Base-by-base conservation (phyloP, 2,329 filamentous ascomycete genomes). In the Fusarium newnesense region DNA sequence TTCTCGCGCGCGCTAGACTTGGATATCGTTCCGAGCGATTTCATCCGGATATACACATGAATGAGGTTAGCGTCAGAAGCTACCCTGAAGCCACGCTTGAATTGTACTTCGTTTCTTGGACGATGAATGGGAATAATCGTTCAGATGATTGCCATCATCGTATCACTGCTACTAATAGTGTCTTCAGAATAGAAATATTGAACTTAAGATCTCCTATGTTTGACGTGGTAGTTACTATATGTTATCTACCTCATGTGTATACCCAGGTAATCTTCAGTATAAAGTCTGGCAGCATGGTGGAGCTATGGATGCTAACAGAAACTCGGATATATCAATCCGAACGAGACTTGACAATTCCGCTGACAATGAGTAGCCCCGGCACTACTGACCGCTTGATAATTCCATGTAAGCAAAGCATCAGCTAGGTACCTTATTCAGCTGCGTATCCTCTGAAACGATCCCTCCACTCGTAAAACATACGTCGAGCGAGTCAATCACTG, bases 1-100 rank as follows among this genome's bases (percentile, higher is more conserved):
- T 34, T 30, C 43, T 43, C 32, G 65, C 65, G 65, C 64, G 67
- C 65, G 65, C 58, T 34, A 43, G 18, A 26, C 18, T 30, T 26
- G 19, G 32, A 19, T n/a, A 36, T 40, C 16, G 4, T 54, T 60
- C 57, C 36, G 54, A 36, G 2, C n/a, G 32, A 49, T 58, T 50
- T 15, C 24, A 64, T 28, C 40, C 66, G 67, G 67, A 43, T 69
- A 64, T 64, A 32, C 40, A 9, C 10, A n/a, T 9, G 3, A 36
- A 24, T 16, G 1, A 12, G 59, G 28, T 44, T 53, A 69, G 65
- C 6, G 18, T 12, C 47, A 11, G 19, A 21, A 9, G 18, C 11
- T 69, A 60, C 65, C 66, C 59, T 69, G 32, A 40, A 47, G 42
- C 24, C 12, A 32, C 34, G 26, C 16, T 21, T 50, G 11, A 26